Conservation (phyloP, 495 filamentous ascomycete species). For the Recurvomyces mirabilis region DNA sequence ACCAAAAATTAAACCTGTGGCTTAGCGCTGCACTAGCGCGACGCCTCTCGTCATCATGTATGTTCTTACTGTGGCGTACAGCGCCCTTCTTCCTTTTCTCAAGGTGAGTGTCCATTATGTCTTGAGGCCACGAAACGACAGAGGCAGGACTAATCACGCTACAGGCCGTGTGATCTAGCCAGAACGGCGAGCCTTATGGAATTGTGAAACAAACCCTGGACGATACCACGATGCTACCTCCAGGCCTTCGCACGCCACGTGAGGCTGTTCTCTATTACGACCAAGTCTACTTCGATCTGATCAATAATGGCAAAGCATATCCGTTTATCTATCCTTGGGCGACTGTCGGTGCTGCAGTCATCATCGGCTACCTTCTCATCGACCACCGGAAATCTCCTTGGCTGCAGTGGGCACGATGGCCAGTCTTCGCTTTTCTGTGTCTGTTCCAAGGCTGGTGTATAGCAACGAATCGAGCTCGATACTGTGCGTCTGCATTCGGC, state of each 20-base stretch:
- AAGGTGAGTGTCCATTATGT: too few species aligned
- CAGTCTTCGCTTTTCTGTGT: constrained; percentile 34
- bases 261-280: constrained; percentile 18
- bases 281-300: constrained; percentile 13
- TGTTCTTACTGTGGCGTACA: too few species aligned
- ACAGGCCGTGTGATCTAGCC: too few species aligned
- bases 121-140: too few species aligned
- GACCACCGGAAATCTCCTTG: constrained; percentile 42
- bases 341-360: constrained; percentile 37
- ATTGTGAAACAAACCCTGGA: too few species aligned
- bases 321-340: constrained; percentile 48
- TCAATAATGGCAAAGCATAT: constrained; percentile 30
- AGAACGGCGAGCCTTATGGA: too few species aligned
- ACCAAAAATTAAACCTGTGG: too few species aligned
- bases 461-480: constrained; percentile 36
- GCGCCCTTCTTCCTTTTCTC: too few species aligned
- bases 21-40: too few species aligned
- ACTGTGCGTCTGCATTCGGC: constrained; percentile 54
- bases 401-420: constrained; percentile 40
- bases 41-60: too few species aligned
- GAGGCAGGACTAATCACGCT: too few species aligned
- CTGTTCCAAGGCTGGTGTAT: constrained; percentile 30
- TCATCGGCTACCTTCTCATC: constrained; percentile 48
- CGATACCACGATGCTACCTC: constrained; percentile 19
- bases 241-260: constrained; percentile 10